Evolutionary conservation across 805 yeast genomes (phyloP), one percentile per base, ranked within the genome.

Genomic region (Kockiozyma suomiensis): DNA sequence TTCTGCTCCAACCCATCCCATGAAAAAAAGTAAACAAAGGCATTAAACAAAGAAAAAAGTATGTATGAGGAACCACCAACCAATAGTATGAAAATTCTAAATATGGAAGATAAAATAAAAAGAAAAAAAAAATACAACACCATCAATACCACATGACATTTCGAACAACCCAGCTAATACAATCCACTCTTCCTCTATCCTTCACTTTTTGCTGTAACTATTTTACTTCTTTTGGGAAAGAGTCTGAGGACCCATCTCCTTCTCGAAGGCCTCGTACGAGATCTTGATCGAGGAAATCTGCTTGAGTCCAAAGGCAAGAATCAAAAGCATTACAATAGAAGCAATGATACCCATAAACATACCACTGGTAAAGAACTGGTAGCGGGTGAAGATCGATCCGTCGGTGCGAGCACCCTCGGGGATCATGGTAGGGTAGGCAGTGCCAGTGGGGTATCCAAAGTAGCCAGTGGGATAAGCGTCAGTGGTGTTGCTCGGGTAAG

Each of bases 201-300:
- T 41, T 41, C 46, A 4, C 46, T 23, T 41, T 41, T 41, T 41
- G 5, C 26, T 23, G 4, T 6, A 3, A 37, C 19, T 25, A 23
- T 13, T 6, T 51, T 60, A 58, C 52, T 61, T 61, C 63, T 61
- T 58, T 37, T 47, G 51, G 45, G 51, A 46, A 26, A 60, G 30
- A 30, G 56, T 53, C 59, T 65, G 61, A 25, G 68, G 64, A 12
- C 65, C 66, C 56, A 50, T 56, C 50, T 63, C 64, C 75, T 85
- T 88, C 61, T 90, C 96, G 69, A 91, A 86, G 13, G 96, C 85
- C 66, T 84, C 84, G 78, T 91, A 90, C 69, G 93, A 82, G 67
- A 91, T 87, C 70, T 87, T 85, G 66, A 91, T 74, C 21, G 86
- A 78, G 25, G 83, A 71, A 50, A 90, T 76, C 94, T 96, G 90